Base-by-base conservation (phyloP, 345 rosid species). In the Triadica sebifera region DNA sequence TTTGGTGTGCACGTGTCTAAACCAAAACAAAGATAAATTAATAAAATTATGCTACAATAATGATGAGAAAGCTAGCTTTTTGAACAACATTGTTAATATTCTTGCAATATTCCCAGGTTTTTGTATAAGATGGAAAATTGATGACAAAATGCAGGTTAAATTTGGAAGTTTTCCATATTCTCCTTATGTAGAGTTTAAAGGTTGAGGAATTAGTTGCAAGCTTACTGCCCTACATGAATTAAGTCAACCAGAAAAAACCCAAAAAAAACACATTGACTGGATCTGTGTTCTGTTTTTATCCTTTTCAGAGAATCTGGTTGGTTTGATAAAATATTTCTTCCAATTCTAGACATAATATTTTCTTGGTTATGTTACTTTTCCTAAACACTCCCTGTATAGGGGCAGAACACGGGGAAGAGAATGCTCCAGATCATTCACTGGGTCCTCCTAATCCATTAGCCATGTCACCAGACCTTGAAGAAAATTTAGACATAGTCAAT, bases 401-500 rank as follows among this genome's bases (percentile, higher is more conserved):
- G 72, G 64, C 80, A 80, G 90, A 81, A 65, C 58, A 69, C 50
- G 69, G 75, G 62, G 80, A 80, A 37, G 85, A 77, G 74, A 81
- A 68, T 41, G 56, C 51, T 62, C 71, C 43, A 34, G 81, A 71
- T 69, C 46, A 39, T 61, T 68, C 41, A 20, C 53, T 75, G 58
- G 52, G 75, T 38, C 49, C 47, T 75, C 69, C 61, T n/a, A 77
- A 78, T 29, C 47, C 74, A 39, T 73, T 85, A 50, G 66, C 64
- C 13, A 38, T 77, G 12, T 77, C 77, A 49, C 71, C 77, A 10
- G 85, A 79, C 3, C 16, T 65, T 0, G 89, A 87, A 60, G 89
- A 82, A 73, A 72, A 82, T 66, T 77, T 87, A 12, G 87, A 87
- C 63, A 83, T 86, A 58, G 75, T 81, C 24, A 84, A 76, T 50